These are phyloP conservation scores for Kernera saxatilis DNA, from an alignment of 345 rosid species.

Conservation along the genomic window DNA sequence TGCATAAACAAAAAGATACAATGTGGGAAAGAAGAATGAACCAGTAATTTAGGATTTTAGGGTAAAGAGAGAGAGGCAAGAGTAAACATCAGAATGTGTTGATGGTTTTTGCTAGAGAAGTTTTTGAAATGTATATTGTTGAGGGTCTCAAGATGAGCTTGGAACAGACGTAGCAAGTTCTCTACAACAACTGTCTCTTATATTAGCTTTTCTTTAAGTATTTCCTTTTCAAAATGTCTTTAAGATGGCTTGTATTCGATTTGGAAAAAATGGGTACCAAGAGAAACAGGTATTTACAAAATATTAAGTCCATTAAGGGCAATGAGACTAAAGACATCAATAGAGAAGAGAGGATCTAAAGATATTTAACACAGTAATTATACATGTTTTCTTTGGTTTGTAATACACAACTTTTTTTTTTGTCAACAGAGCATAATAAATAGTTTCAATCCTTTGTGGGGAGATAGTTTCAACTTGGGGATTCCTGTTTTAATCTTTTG, in stretches of 20 bases:
- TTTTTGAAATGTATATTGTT: conserved; percentile 4
- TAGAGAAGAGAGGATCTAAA: no score
- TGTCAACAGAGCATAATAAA: no score
- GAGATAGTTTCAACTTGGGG: no score
- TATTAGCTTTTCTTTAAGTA: background rate
- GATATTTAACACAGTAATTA: no score
- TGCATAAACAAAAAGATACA: background rate
- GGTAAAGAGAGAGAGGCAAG: background rate
- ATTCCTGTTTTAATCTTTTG: no score
- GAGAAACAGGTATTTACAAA: no score
- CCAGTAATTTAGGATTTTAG: background rate
- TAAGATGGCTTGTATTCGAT: background rate
- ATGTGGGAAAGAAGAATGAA: no score
- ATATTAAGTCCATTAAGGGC: no score
- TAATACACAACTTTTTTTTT: no score
- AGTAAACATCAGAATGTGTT: background rate
- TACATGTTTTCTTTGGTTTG: no score
- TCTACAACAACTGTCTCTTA: background rate
- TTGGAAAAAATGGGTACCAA: background rate
- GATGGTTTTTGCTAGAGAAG: background rate
- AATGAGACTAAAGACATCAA: no score
- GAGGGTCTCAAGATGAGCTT: background rate
- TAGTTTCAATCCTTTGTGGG: no score
- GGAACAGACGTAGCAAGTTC: background rate
- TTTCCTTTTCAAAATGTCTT: background rate